Evolutionary conservation across 2,329 filamentous ascomycete genomes (phyloP).

Genomic region (Hymenoscyphus repandus): DNA sequence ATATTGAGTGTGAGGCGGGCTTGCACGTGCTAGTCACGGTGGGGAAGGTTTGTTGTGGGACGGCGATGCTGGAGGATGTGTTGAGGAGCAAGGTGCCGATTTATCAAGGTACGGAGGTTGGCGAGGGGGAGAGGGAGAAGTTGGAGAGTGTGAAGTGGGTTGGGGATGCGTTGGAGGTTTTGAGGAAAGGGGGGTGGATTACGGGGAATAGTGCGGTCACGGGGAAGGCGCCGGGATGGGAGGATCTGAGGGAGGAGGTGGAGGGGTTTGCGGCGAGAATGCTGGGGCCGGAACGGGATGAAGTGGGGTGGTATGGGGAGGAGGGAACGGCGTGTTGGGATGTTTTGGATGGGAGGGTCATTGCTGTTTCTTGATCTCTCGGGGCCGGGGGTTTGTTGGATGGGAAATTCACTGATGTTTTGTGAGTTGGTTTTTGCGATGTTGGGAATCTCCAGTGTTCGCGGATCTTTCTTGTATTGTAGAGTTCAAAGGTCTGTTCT

Average conservation of each 20-base stretch:
- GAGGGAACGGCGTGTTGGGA: constrained; percentile 1
- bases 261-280: constrained; percentile 1
- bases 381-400: background rate
- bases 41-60: background rate
- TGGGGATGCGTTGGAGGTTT: background rate
- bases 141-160: constrained; percentile 1
- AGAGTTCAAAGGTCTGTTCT: no score
- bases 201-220: background rate
- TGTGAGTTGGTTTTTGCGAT: no score
- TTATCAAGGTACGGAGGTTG: background rate
- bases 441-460: no score
- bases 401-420: no score
- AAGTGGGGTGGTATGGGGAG: constrained; percentile 3
- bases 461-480: no score
- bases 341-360: background rate
- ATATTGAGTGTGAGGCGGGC: background rate
- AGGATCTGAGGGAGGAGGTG: background rate
- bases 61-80: background rate
- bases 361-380: background rate
- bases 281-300: background rate
- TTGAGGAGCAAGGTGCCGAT: background rate
- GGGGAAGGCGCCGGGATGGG: background rate
- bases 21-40: background rate
- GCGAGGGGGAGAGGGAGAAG: background rate
- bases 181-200: background rate